Evolutionary conservation across 805 yeast species (phyloP).

Genomic region (Pichia paraexigua): DNA sequence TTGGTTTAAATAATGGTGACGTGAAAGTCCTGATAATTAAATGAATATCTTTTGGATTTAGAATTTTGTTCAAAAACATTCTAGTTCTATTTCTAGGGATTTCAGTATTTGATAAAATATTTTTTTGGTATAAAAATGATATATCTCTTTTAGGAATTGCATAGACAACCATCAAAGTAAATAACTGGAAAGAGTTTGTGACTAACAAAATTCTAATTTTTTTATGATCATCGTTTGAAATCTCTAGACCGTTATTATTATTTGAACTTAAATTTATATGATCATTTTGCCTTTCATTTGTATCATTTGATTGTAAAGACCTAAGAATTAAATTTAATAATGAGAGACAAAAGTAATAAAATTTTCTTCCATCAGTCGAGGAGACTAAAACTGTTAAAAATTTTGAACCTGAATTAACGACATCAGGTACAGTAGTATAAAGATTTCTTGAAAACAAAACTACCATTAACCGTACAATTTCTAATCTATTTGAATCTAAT

Average conservation of each 20-base stretch:
- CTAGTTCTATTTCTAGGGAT: slow-evolving; percentile 38
- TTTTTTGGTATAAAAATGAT: slow-evolving; percentile 29
- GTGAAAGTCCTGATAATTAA: slow-evolving; percentile 42
- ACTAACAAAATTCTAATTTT: slow-evolving; percentile 41
- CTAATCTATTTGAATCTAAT: slow-evolving; percentile 59
- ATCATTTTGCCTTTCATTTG: not conserved
- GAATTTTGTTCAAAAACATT: slow-evolving; percentile 42
- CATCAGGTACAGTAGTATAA: slow-evolving; percentile 36
- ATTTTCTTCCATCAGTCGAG: slow-evolving; percentile 39
- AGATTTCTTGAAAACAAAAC: slow-evolving; percentile 55
- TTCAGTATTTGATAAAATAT: slow-evolving; percentile 26
- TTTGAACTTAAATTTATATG: slow-evolving; percentile 3
- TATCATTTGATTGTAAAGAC: slow-evolving; percentile 30
- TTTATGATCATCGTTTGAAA: slow-evolving; percentile 23
- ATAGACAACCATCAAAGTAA: slow-evolving; percentile 54
- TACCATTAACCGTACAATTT: slow-evolving; percentile 53
- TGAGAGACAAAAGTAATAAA: slow-evolving; percentile 54
- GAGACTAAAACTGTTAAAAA: slow-evolving; percentile 50
- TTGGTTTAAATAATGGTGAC: slow-evolving; percentile 39
- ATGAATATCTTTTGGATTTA: slow-evolving; percentile 46
- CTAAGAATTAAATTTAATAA: slow-evolving; percentile 57
- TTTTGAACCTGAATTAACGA: slow-evolving; percentile 48
- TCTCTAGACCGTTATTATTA: slow-evolving; percentile 38
- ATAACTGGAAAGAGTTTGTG: slow-evolving; percentile 51
- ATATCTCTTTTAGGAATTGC: slow-evolving; percentile 47